phyloP scores from a whole-genome alignment of 768 basidiomycete genomes.

The Hericium coralloides region DNA sequence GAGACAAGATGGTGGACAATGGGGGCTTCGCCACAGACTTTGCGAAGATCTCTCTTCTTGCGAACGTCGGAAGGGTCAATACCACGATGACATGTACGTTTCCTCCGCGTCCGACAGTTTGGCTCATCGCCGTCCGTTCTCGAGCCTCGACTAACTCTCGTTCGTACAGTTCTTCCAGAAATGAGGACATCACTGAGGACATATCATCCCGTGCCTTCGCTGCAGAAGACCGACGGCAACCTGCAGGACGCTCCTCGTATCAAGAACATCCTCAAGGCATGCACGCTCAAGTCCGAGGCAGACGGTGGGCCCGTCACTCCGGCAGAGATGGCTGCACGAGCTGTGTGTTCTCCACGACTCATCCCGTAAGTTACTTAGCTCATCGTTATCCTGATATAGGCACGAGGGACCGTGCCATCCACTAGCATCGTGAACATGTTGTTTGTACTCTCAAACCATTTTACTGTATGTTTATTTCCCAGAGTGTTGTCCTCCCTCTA shows the following conservation, averaged over 20 bases:
- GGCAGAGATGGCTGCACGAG: slow-evolving; percentile 43
- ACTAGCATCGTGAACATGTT: slow-evolving; percentile 65
- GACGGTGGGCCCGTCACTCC: slow-evolving; percentile 42
- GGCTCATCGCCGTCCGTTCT: background rate
- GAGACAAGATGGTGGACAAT: slow-evolving; percentile 60
- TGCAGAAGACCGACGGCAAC: slow-evolving; percentile 62
- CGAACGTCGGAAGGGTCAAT: slow-evolving; percentile 75
- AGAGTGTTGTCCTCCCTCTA: background rate
- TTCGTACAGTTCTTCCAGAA: slow-evolving; percentile 57
- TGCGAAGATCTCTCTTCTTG: slow-evolving; percentile 64
- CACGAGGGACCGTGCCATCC: slow-evolving; percentile 44
- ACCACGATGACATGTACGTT: slow-evolving; percentile 71
- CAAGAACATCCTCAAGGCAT: slow-evolving; percentile 63
- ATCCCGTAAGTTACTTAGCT: slow-evolving; percentile 2
- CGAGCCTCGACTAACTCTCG: background rate
- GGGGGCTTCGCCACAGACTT: slow-evolving; percentile 55
- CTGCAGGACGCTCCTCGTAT: slow-evolving; percentile 74
- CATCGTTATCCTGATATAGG: slow-evolving; percentile 24
- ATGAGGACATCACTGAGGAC: slow-evolving; percentile 72
- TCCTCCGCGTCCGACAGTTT: background rate
- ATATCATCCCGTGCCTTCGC: slow-evolving; percentile 68
- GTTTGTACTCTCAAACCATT: slow-evolving; percentile 57
- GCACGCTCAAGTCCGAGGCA: slow-evolving; percentile 38
- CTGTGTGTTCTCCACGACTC: slow-evolving; percentile 29
- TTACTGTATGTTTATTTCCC: slow-evolving; percentile 21